Conservation (phyloP, 495 filamentous ascomycete genomes). For the Daldinia grandis region DNA sequence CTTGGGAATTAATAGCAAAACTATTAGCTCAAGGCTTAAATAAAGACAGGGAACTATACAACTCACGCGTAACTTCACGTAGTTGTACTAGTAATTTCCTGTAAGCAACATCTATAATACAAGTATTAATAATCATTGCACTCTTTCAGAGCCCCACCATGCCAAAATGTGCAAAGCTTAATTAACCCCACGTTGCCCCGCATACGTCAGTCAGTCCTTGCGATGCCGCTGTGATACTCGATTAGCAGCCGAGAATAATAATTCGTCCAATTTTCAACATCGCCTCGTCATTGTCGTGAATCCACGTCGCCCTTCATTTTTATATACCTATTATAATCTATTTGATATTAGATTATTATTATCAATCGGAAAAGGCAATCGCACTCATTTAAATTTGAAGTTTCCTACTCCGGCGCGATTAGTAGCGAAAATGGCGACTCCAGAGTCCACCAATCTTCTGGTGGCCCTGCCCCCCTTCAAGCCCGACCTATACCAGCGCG, state of each 20-base stretch:
- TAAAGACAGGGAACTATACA: neutral
- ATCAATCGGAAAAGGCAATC: neutral
- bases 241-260: slow-evolving; percentile 12
- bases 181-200: slow-evolving; percentile 35
- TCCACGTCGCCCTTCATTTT: neutral
- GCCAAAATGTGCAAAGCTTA: neutral
- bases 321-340: neutral
- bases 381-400: neutral
- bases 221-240: neutral
- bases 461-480: slow-evolving; percentile 60
- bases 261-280: slow-evolving; percentile 22
- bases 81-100: neutral
- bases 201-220: slow-evolving; percentile 36
- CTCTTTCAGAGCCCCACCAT: neutral
- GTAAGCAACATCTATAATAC: neutral
- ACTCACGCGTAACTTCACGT: neutral
- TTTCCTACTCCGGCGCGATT: neutral
- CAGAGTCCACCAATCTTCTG: slow-evolving; percentile 17
- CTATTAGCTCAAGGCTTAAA: neutral
- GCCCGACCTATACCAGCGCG: slow-evolving; percentile 77
- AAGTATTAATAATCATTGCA: slow-evolving; percentile 8
- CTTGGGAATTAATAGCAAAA: neutral
- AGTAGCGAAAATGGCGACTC: neutral
- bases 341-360: neutral
- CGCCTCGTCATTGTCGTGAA: neutral